Evolutionary conservation across 345 rosid species (phyloP), one percentile per base, ranked within the genome.

Genomic region (Sapria himalayana): DNA sequence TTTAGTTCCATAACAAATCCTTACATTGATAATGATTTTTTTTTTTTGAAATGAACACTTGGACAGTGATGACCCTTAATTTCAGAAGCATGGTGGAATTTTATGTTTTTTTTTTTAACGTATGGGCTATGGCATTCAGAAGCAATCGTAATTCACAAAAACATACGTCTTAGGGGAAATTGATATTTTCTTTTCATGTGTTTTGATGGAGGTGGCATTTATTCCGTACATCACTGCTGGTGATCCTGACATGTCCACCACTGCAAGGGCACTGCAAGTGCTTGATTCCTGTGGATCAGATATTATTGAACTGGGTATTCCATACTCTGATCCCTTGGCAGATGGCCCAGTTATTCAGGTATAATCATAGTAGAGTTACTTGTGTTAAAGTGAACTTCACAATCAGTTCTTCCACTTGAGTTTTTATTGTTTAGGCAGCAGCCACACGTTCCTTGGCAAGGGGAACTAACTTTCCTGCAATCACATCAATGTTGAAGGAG

Each of bases 341-440:
- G 95, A 89, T 62, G 93, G 86, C 56, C 95, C 79, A 9, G 80
- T 82, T 34, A 82, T 89, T 33, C 98, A 89, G 95, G 98, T 89
- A 25, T 54, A 58, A 15, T 9, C 2, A 23, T 46, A 41, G 1
- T 25, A 0, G 15, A 13, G 14, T 14, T 17, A 15, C 38, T 22
- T 37, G n/a, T 37, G 9, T 31, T 13, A 34, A 22, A 2, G 3
- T 27, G 15, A 14, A 2, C 24, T 8, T 37, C n/a, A n/a, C n/a
- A 25, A 36, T 50, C 8, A 14, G n/a, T 43, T 18, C 32, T 41
- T 41, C 47, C 24, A 37, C 37, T 23, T 9, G 47, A 14, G 4
- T 33, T 15, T 40, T 55, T 38, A 34, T 44, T 25, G 15, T 38
- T 49, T 52, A 86, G 97, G 98, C 98, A 39, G 95, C 95, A 18